Evolutionary conservation across 1,139 yeast genomes (phyloP).

Genomic region (Debaryomyces udenii): DNA sequence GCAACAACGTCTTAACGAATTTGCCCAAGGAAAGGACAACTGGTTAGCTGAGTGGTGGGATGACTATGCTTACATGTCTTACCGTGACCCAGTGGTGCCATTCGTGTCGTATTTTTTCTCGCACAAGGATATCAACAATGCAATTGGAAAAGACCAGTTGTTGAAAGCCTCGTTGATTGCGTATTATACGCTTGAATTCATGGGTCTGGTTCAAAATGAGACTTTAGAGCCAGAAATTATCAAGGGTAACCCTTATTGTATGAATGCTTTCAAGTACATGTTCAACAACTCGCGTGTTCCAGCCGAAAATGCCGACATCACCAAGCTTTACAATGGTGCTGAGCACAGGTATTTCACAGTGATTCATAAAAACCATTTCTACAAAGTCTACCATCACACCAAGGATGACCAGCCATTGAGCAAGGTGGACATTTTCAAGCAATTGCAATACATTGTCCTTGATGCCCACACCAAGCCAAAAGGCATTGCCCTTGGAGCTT

Average conservation of each 20-base stretch:
- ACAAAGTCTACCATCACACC: constrained; percentile 73
- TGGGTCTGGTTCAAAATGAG: constrained; percentile 58
- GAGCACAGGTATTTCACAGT: constrained; percentile 76
- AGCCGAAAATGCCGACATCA: constrained; percentile 58
- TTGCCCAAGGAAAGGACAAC: constrained; percentile 68
- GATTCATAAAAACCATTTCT: constrained; percentile 77
- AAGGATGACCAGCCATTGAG: constrained; percentile 57
- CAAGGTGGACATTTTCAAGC: constrained; percentile 65
- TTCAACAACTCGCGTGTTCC: constrained; percentile 90
- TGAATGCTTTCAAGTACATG: constrained; percentile 92
- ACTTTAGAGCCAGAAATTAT: constrained; percentile 76
- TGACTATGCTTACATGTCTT: constrained; percentile 86
- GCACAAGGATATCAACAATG: constrained; percentile 67
- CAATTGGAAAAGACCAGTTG: constrained; percentile 69
- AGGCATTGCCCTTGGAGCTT: constrained; percentile 68
- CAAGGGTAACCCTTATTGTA: constrained; percentile 82
- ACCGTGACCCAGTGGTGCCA: constrained; percentile 92
- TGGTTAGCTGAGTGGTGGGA: constrained; percentile 97
- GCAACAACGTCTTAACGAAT: constrained; percentile 64
- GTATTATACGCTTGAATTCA: constrained; percentile 57
- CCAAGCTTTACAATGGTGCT: constrained; percentile 47
- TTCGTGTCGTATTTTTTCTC: constrained; percentile 89
- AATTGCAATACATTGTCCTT: constrained; percentile 59
- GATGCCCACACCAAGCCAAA: constrained; percentile 38
- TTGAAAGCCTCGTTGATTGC: constrained; percentile 71